Evolutionary conservation across 768 basidiomycete species (phyloP).

Genomic region (Mycena capillaripes): DNA sequence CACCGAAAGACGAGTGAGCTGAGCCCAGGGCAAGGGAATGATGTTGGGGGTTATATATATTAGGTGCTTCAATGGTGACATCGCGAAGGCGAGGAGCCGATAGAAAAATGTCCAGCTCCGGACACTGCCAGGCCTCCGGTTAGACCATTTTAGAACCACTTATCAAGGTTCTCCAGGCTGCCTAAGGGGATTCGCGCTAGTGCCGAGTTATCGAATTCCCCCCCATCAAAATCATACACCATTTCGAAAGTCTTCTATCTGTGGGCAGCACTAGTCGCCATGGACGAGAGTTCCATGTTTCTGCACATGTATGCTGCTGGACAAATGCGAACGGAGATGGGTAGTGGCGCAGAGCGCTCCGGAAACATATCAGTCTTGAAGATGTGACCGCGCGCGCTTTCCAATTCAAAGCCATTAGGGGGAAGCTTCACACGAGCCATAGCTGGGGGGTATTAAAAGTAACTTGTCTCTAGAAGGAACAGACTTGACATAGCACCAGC

Average conservation of each 20-base stretch:
- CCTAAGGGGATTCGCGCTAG: neutral
- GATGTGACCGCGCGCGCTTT: neutral
- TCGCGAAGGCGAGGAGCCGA: neutral
- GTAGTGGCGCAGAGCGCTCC: neutral
- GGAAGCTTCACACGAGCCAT: neutral
- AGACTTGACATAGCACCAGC: neutral
- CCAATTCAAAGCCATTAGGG: neutral
- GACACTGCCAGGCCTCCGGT: neutral
- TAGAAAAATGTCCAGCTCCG: neutral
- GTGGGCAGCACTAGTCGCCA: neutral
- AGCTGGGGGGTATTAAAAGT: neutral
- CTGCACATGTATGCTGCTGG: neutral
- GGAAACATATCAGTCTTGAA: neutral
- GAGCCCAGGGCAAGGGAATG: slow-evolving; percentile 22
- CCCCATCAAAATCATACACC: neutral
- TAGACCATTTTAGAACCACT: neutral
- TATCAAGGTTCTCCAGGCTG: neutral
- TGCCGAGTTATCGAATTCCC: too few species aligned
- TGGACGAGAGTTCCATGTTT: neutral
- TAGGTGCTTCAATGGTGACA: neutral
- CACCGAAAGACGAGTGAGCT: slow-evolving; percentile 5
- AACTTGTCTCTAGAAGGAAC: neutral
- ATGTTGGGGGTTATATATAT: neutral
- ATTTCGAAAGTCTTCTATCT: neutral
- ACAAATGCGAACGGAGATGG: neutral